Conservation (phyloP, 495 filamentous ascomycete genomes). For the Neurospora tetrasperma region DNA sequence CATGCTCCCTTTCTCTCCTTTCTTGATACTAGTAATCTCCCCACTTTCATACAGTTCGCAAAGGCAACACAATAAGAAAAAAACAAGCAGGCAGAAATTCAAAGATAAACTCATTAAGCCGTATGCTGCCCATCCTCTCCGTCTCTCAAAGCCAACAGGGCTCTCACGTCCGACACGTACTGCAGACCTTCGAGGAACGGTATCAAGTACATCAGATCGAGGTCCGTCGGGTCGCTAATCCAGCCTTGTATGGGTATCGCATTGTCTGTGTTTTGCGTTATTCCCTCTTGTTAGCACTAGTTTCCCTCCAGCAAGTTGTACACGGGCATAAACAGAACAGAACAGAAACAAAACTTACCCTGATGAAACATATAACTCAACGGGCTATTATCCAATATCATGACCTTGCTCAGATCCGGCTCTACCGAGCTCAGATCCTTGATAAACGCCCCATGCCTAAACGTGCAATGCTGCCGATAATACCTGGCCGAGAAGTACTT, state of each 20-base stretch:
- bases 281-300: slow-evolving; percentile 4
- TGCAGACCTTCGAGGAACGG: slow-evolving; percentile 92
- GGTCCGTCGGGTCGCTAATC: slow-evolving; percentile 85
- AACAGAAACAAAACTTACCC: slow-evolving; percentile 44
- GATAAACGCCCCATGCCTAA: slow-evolving; percentile 90
- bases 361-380: slow-evolving; percentile 98
- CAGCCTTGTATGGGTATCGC: slow-evolving; percentile 89
- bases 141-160: slow-evolving; percentile 74
- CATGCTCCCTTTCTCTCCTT: not conserved
- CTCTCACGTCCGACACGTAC: slow-evolving; percentile 89
- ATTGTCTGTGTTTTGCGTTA: slow-evolving; percentile 53
- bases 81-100: not conserved
- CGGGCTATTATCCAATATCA: slow-evolving; percentile 97
- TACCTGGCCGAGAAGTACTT: slow-evolving; percentile 90
- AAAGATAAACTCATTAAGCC: slow-evolving; percentile 15
- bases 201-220: slow-evolving; percentile 81
- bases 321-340: not conserved
- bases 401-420: slow-evolving; percentile 90
- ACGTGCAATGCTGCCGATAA: slow-evolving; percentile 94
- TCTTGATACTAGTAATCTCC: not conserved
- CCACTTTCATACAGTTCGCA: not conserved
- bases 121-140: slow-evolving; percentile 59
- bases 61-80: not conserved
- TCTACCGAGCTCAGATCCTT: slow-evolving; percentile 95
- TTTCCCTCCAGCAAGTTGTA: not conserved